phyloP scores from a whole-genome alignment of 305 asterid genomes.

The Fraxinus baroniana region DNA sequence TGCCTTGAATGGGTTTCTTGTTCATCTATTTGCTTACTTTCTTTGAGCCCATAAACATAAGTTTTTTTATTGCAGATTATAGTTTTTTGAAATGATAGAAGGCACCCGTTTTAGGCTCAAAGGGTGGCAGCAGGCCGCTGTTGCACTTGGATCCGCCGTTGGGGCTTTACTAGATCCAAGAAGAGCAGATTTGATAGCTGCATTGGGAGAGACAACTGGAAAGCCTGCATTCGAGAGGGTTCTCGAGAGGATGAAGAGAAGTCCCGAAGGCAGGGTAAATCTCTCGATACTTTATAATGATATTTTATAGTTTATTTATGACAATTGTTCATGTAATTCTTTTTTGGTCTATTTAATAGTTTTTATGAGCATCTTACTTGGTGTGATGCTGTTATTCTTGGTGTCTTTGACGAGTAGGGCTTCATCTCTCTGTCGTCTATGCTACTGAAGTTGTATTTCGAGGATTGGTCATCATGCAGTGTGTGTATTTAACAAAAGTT shows the following conservation, averaged over 20 bases:
- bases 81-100: conserved; percentile 43
- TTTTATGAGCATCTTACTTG: neutral
- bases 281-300: neutral
- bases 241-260: conserved; percentile 76
- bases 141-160: conserved; percentile 81
- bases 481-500: neutral
- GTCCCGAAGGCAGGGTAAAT: conserved; percentile 76
- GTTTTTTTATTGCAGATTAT: conserved; percentile 14
- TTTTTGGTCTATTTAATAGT: neutral
- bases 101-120: conserved; percentile 53
- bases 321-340: neutral
- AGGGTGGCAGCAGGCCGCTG: conserved; percentile 89
- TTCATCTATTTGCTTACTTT: neutral
- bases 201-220: conserved; percentile 92
- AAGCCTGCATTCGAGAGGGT: conserved; percentile 78
- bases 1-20: neutral
- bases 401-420: neutral
- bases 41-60: conserved; percentile 1
- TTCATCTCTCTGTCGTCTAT: neutral
- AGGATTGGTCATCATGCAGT: neutral
- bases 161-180: conserved; percentile 89
- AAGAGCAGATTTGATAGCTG: conserved; percentile 90
- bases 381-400: neutral
- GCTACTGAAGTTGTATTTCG: neutral
- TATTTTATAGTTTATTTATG: neutral